phyloP scores from a whole-genome alignment of 768 basidiomycete species.

The Sarcodon aspratus region DNA sequence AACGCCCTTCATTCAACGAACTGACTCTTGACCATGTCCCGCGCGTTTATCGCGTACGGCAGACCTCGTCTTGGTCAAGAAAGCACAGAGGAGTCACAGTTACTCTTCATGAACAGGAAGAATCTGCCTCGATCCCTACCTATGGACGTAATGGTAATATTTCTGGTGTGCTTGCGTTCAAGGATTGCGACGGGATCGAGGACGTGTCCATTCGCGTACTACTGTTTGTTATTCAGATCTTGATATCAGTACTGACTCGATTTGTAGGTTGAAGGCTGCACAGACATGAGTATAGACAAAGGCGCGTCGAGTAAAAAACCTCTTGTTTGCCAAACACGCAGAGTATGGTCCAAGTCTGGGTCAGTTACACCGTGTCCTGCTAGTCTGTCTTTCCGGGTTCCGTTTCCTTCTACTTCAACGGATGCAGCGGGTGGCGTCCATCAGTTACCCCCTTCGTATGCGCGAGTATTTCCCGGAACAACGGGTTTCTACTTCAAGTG shows the following conservation, averaged over 20 bases:
- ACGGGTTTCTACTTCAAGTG: slow-evolving; percentile 28
- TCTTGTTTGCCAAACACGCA: slow-evolving; percentile 5
- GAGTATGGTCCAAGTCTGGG: slow-evolving; percentile 8
- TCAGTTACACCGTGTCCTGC: slow-evolving; percentile 16
- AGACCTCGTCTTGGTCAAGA: slow-evolving; percentile 10
- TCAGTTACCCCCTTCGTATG: slow-evolving; percentile 40
- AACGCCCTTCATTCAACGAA: too few species aligned
- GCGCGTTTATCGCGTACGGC: too few species aligned
- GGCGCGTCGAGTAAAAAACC: background rate
- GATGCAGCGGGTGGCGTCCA: slow-evolving; percentile 17
- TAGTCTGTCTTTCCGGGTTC: slow-evolving; percentile 28
- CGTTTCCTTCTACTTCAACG: slow-evolving; percentile 35
- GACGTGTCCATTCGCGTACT: too few species aligned
- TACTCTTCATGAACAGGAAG: slow-evolving; percentile 35
- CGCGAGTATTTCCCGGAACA: slow-evolving; percentile 18
- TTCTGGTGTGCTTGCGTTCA: slow-evolving; percentile 31
- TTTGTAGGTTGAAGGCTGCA: slow-evolving; percentile 12
- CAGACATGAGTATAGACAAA: slow-evolving; percentile 7
- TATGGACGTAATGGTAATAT: slow-evolving; percentile 34
- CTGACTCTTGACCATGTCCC: too few species aligned
- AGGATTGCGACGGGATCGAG: slow-evolving; percentile 9
- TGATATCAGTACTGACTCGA: too few species aligned
- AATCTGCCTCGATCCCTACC: slow-evolving; percentile 22
- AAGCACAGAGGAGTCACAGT: slow-evolving; percentile 28
- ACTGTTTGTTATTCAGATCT: too few species aligned